Percentiles rank a stretch among this genome's conserved stretches.
These are phyloP conservation scores for Scedosporium dehoogii DNA, from an alignment of 2,329 filamentous ascomycete species.

Conservation along the genomic window DNA sequence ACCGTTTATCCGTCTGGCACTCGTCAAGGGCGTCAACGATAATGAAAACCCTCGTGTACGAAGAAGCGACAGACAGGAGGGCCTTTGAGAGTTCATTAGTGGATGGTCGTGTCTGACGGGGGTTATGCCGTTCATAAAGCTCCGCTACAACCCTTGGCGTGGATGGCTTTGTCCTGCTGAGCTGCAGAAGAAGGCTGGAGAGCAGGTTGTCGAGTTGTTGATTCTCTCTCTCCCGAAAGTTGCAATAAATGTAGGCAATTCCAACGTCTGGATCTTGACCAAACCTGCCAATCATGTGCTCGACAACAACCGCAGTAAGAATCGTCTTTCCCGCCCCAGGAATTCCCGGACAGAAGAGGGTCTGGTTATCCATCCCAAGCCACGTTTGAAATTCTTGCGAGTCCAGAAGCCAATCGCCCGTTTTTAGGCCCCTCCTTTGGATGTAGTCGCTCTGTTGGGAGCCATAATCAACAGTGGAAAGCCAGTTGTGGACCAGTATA, in stretches of 20 bases:
- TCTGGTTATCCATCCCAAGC: conserved; percentile 14
- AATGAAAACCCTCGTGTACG: not conserved
- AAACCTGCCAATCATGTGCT: conserved; percentile 12
- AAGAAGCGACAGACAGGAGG: not conserved
- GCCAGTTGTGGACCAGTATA: conserved; percentile 23
- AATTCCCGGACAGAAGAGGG: conserved; percentile 27
- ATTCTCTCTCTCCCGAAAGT: conserved; percentile 16
- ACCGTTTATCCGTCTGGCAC: conserved; percentile 12
- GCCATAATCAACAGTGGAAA: conserved; percentile 24
- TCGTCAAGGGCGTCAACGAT: conserved; percentile 6
- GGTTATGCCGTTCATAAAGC: conserved; percentile 2
- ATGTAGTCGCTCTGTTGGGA: conserved; percentile 27
- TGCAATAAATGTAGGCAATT: conserved; percentile 23
- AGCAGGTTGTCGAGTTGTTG: conserved; percentile 17
- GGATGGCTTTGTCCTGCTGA: conserved; percentile 11
- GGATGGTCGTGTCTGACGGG: not conserved
- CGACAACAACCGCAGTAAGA: conserved; percentile 11
- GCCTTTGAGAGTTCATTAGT: conserved; percentile 1
- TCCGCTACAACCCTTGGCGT: not conserved
- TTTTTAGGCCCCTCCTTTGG: conserved; percentile 18
- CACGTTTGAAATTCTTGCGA: conserved; percentile 21
- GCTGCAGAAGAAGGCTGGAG: conserved; percentile 21
- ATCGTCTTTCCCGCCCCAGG: conserved; percentile 25
- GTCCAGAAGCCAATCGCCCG: conserved; percentile 31
- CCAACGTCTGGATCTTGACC: conserved; percentile 1